Percentiles rank a stretch among this genome's conserved stretches.
phyloP scores from a whole-genome alignment of 306 rosid genomes.

The Fagus sylvatica region DNA sequence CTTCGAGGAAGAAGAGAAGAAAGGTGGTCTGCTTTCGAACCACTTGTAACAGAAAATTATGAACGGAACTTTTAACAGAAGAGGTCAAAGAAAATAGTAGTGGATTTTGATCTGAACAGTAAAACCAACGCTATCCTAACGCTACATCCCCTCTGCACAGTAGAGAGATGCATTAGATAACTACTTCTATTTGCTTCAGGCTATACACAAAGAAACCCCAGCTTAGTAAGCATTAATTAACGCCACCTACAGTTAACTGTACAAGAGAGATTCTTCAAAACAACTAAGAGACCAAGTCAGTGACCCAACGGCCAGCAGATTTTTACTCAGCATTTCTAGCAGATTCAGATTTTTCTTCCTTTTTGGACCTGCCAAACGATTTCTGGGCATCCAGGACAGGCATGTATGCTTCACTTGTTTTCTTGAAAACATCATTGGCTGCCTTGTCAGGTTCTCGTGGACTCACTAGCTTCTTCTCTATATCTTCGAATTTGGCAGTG shows the following conservation, averaged over 20 bases:
- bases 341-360: constrained; percentile 53
- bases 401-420: constrained; percentile 53
- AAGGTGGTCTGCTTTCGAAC: background rate
- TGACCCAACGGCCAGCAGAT: constrained; percentile 2
- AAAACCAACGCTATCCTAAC: background rate
- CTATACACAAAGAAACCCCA: background rate
- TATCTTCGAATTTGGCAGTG: constrained; percentile 68
- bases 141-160: too few species aligned
- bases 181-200: background rate
- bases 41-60: background rate
- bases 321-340: constrained; percentile 40
- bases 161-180: background rate
- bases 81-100: background rate
- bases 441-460: constrained; percentile 64
- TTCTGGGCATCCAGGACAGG: constrained; percentile 56
- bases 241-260: constrained; percentile 25
- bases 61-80: background rate
- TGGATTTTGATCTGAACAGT: background rate
- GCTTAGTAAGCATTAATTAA: constrained; percentile 22
- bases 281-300: background rate
- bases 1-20: background rate
- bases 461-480: constrained; percentile 67
- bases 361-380: constrained; percentile 53
- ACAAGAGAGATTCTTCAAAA: background rate
- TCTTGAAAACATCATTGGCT: constrained; percentile 36